Conservation (phyloP, 192 early-diverging fungal genomes). For the Phlyctochytrium arcticum region DNA sequence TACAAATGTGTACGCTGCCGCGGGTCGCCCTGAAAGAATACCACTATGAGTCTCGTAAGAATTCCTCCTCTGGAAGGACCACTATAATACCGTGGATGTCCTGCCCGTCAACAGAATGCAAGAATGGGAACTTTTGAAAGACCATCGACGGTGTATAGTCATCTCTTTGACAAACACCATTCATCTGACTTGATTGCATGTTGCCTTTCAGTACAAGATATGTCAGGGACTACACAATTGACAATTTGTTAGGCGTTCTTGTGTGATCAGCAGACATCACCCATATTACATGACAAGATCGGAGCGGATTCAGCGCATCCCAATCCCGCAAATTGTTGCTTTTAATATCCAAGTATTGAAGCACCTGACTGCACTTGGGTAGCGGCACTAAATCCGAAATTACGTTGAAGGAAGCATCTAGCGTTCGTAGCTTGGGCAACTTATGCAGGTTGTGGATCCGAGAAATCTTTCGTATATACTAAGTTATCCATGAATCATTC, state of each 20-base stretch:
- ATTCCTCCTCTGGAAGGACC: background rate
- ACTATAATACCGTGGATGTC: background rate
- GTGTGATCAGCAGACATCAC: constrained; percentile 17
- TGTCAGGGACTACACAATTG: background rate
- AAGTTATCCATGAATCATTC: background rate
- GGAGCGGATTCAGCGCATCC: constrained; percentile 28
- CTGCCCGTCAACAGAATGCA: constrained; percentile 22
- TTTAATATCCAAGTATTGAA: constrained; percentile 34
- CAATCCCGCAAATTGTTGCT: constrained; percentile 35
- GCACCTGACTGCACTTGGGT: constrained; percentile 21
- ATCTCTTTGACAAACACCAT: constrained; percentile 27
- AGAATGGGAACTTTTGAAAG: constrained; percentile 9
- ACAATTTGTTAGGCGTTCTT: background rate
- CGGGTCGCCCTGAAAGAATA: background rate
- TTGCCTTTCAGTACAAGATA: constrained; percentile 20
- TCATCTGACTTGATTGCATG: background rate
- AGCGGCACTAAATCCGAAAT: constrained; percentile 35
- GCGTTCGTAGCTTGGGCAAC: constrained; percentile 3
- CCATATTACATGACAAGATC: too few species aligned
- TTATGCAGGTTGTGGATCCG: constrained; percentile 23
- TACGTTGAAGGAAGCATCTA: constrained; percentile 45
- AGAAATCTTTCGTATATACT: constrained; percentile 17
- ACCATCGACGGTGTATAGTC: background rate
- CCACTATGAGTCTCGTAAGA: background rate
- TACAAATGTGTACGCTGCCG: background rate